These are phyloP conservation scores for Dioscorea cayenensis DNA, from an alignment of 116 monocot species.

Conservation along the genomic window DNA sequence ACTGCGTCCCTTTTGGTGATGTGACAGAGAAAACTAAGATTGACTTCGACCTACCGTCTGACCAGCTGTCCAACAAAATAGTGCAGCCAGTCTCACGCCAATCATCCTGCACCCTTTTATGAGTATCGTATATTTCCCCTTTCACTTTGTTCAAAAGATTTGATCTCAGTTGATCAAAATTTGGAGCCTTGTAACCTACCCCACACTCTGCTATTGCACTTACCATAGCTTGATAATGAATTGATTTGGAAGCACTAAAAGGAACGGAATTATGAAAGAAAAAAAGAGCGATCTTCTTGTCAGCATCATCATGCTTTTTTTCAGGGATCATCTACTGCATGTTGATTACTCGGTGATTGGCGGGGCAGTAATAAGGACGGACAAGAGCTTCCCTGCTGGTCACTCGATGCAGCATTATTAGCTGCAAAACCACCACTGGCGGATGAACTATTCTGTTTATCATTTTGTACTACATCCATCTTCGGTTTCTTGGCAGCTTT, in stretches of 20 bases:
- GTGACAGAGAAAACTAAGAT: slow-evolving; percentile 39
- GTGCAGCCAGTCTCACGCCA: slow-evolving; percentile 44
- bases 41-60: slow-evolving; percentile 36
- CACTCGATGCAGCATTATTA: slow-evolving; percentile 30
- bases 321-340: slow-evolving; percentile 22
- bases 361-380: slow-evolving; percentile 31
- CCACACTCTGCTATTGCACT: slow-evolving; percentile 41
- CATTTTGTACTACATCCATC: slow-evolving; percentile 17
- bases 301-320: slow-evolving; percentile 29
- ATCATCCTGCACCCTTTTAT: slow-evolving; percentile 13
- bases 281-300: slow-evolving; percentile 40
- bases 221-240: slow-evolving; percentile 38
- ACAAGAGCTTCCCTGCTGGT: slow-evolving; percentile 34
- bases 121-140: slow-evolving; percentile 22
- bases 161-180: slow-evolving; percentile 28
- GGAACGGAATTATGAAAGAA: slow-evolving; percentile 47
- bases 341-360: slow-evolving; percentile 26
- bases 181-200: slow-evolving; percentile 34
- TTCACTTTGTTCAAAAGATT: slow-evolving; percentile 27
- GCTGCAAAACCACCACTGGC: slow-evolving; percentile 28
- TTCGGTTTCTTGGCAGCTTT: slow-evolving; percentile 23
- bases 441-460: slow-evolving; percentile 34
- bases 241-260: slow-evolving; percentile 28
- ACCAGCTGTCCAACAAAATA: slow-evolving; percentile 41
- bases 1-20: slow-evolving; percentile 31